Conservation (phyloP, 192 early-diverging fungal species). For the Backusella mclennaniae region DNA sequence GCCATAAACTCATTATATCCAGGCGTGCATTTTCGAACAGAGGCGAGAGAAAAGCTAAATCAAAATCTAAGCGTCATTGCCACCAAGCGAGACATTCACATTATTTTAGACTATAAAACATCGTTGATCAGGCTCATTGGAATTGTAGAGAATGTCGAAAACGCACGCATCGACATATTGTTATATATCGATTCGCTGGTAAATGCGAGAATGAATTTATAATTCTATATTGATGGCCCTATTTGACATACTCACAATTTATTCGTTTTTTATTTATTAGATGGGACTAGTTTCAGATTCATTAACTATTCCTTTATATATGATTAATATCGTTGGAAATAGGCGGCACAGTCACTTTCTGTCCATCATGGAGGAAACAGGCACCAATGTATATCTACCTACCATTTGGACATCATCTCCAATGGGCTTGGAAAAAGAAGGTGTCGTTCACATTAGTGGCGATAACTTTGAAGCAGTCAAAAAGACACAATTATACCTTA, state of each 20-base stretch:
- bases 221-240: not conserved
- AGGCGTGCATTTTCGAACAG: not conserved
- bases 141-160: not conserved
- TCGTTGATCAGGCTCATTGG: not conserved
- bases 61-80: not conserved
- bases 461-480: slow-evolving; percentile 2
- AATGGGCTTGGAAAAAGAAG: slow-evolving; percentile 2
- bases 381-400: slow-evolving; percentile 8
- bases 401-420: not conserved
- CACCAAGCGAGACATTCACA: not conserved
- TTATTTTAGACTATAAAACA: slow-evolving; percentile 4
- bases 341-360: not conserved
- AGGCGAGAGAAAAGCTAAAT: not conserved
- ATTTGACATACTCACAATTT: not conserved
- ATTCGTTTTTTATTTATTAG: not conserved
- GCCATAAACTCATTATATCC: slow-evolving; percentile 10
- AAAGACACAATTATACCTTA: not conserved
- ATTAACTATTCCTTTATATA: slow-evolving; percentile 2
- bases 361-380: slow-evolving; percentile 10
- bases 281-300: not conserved
- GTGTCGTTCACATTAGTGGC: not conserved
- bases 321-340: not conserved
- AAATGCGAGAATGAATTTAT: not conserved
- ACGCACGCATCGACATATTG: slow-evolving; percentile 8
- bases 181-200: not conserved